These are phyloP conservation scores for Colletotrichum salicis DNA, from an alignment of 2,329 filamentous ascomycete species.

Conservation along the genomic window DNA sequence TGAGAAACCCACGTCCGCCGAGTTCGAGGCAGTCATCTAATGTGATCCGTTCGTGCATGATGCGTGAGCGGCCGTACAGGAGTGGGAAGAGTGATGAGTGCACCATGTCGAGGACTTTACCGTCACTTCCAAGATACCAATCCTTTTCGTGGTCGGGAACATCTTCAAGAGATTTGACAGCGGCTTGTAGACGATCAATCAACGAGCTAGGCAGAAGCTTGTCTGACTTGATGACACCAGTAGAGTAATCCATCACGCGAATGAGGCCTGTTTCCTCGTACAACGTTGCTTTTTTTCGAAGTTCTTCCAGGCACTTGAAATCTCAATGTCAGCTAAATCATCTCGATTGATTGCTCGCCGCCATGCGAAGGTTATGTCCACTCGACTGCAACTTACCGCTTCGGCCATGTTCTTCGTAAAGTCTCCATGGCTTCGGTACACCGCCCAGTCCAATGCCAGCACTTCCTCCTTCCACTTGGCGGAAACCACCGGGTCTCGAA, in stretches of 20 bases:
- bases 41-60: slow-evolving; percentile 46
- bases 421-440: slow-evolving; percentile 37
- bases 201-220: slow-evolving; percentile 39
- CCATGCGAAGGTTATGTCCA: too few species aligned
- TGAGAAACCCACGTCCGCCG: slow-evolving; percentile 45
- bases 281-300: slow-evolving; percentile 45
- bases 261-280: slow-evolving; percentile 47
- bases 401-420: slow-evolving; percentile 46
- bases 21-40: slow-evolving; percentile 49
- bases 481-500: slow-evolving; percentile 38
- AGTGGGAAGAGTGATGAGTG: slow-evolving; percentile 73
- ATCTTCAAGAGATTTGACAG: slow-evolving; percentile 60
- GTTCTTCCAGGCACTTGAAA: slow-evolving; percentile 37
- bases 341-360: too few species aligned
- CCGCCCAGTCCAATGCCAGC: slow-evolving; percentile 43
- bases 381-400: slow-evolving; percentile 38
- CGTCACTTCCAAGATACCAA: slow-evolving; percentile 69
- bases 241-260: slow-evolving; percentile 46
- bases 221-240: slow-evolving; percentile 50
- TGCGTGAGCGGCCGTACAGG: slow-evolving; percentile 59
- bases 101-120: slow-evolving; percentile 69
- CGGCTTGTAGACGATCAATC: slow-evolving; percentile 51
- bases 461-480: slow-evolving; percentile 39
- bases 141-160: slow-evolving; percentile 62
- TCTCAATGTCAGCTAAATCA: background rate